Base-by-base conservation (phyloP, 306 rosid species). In the Sicyos baderoa region DNA sequence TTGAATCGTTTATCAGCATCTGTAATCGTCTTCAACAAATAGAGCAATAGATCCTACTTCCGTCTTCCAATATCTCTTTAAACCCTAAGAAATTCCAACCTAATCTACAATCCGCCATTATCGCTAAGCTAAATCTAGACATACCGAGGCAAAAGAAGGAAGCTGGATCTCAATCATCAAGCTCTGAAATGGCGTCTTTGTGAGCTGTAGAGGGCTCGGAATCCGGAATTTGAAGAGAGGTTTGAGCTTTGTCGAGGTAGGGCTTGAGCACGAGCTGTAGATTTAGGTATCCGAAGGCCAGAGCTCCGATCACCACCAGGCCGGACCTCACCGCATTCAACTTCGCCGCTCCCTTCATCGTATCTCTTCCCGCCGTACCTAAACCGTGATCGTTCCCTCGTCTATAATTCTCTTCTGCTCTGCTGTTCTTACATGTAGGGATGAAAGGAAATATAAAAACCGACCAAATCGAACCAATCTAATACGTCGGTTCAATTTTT, bases 241-340 rank as follows among this genome's bases (percentile, higher is more conserved):
- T 69, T 49, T 84, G 92, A 57, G 95, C 95, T 80, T 82, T 83
- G 54, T 89, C 89, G 14, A 92, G 88, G 70, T 76, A 92, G 65
- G 95, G 88, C 64, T 86, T 87, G 81, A 89, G 86, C 10, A 88
- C 96, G 35, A 92, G 84, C 21, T 77, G 89, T 0, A 89, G 4
- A 71, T 85, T 92, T 14, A 92, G 76, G 75, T 86, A 92, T 11
- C 98, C 97, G 60, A 92, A 92, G 9, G 93, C 95, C 61, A 89
- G 15, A 15, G 96, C 84, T 77, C 97, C 96, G 29, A 92, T n/a
- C 70, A 92, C 96, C 75, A 92, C 96, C 54, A 92, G 73, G 21
- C 82, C 87, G 27, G 96, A 92, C 79, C 96, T 82, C 64, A 84
- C 71, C 60, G 93, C 91, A 52, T 89, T 92, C 89, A 74, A 66